Percentiles rank a stretch among this genome's conserved stretches.
Conservation (phyloP, 1,284 basidiomycete genomes). For the Phenoliferia sp. region DNA sequence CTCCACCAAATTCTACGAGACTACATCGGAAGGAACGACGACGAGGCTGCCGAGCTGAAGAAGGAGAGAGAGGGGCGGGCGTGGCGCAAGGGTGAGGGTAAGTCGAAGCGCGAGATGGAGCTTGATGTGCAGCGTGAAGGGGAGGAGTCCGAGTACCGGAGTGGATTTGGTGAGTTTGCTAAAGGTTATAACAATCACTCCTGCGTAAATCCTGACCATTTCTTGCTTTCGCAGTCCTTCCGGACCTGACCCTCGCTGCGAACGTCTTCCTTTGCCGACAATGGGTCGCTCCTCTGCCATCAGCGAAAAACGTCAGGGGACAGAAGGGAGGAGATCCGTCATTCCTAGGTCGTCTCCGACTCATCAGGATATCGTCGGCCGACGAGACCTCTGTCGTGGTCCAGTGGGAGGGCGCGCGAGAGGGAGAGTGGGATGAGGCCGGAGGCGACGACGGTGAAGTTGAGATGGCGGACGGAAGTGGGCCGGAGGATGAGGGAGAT, state of each 20-base stretch:
- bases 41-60: constrained; percentile 18
- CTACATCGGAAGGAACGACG: constrained; percentile 30
- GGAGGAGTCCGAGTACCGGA: constrained; percentile 24
- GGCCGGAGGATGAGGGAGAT: constrained; percentile 3
- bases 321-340: constrained; percentile 31
- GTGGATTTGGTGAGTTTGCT: constrained; percentile 24
- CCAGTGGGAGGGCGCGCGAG: constrained; percentile 18
- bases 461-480: constrained; percentile 22
- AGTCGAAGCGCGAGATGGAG: constrained; percentile 30
- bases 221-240: constrained; percentile 11
- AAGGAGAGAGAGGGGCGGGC: constrained; percentile 13
- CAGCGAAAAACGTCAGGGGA: constrained; percentile 8
- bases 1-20: constrained; percentile 23
- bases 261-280: constrained; percentile 29
- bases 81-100: constrained; percentile 32
- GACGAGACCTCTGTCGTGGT: constrained; percentile 19
- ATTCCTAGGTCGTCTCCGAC: constrained; percentile 28
- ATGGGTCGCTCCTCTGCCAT: constrained; percentile 23
- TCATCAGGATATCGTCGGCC: constrained; percentile 21
- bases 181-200: background rate
- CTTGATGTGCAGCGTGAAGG: constrained; percentile 19
- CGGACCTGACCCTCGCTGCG: constrained; percentile 26
- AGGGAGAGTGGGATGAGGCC: constrained; percentile 15
- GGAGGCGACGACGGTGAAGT: constrained; percentile 26
- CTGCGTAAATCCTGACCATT: background rate